These are phyloP conservation scores for Tubosaeta sp. DNA, from an alignment of 768 basidiomycete genomes.

Conservation along the genomic window DNA sequence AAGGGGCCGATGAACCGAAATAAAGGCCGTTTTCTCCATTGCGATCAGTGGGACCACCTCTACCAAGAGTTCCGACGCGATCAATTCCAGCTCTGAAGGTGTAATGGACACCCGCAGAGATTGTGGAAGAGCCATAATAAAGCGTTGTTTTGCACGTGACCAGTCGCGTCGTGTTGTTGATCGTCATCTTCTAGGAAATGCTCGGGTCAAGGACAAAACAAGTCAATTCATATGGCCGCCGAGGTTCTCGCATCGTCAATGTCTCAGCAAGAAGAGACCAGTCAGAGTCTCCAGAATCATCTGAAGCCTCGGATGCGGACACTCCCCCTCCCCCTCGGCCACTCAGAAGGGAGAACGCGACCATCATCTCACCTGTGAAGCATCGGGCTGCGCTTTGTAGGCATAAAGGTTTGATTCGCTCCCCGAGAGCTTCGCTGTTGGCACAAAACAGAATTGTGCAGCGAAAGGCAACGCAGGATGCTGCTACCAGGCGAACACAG, in stretches of 20 bases:
- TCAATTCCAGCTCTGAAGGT: constrained; percentile 83
- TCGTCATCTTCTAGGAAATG: constrained; percentile 17
- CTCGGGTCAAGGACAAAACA: constrained; percentile 60
- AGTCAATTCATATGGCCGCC: constrained; percentile 61
- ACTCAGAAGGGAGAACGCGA: constrained; percentile 22
- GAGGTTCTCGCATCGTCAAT: constrained; percentile 56
- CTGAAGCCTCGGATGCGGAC: constrained; percentile 37
- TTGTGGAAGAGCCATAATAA: constrained; percentile 71
- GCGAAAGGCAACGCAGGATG: constrained; percentile 9
- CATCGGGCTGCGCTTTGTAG: constrained; percentile 9
- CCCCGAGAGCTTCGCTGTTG: constrained; percentile 18
- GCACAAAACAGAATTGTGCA: constrained; percentile 27
- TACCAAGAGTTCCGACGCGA: constrained; percentile 79
- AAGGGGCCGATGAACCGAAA: constrained; percentile 57
- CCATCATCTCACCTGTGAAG: constrained; percentile 21
- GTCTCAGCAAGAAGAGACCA: constrained; percentile 33
- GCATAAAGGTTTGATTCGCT: constrained; percentile 9
- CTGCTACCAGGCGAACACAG: constrained; percentile 12
- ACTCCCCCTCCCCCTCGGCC: constrained; percentile 9
- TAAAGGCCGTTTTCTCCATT: constrained; percentile 89
- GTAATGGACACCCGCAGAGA: constrained; percentile 67
- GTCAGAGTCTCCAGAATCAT: constrained; percentile 26
- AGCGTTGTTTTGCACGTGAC: constrained; percentile 18
- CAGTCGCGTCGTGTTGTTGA: constrained; percentile 8
- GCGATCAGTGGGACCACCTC: constrained; percentile 85